Evolutionary conservation across 805 yeast species (phyloP), one percentile per base, ranked within the genome.

Genomic region (Metschnikowia picachoensis): DNA sequence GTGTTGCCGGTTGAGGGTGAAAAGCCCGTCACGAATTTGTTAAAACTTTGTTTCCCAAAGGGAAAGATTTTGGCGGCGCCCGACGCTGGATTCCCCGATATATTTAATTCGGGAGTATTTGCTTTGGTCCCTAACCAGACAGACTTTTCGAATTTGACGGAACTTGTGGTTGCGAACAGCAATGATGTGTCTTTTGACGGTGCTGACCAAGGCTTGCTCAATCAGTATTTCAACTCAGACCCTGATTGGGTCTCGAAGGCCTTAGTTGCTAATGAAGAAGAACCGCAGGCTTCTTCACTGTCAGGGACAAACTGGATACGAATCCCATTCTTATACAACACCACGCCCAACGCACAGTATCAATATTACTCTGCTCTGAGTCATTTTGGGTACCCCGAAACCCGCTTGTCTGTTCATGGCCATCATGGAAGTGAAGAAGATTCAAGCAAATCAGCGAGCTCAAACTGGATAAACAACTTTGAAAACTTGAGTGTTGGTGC

Each of bases 141-240:
- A 11, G 59, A 55, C 48, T 50, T 48, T 39, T 25, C 12, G 11
- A 46, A 43, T 33, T 70, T 89, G 39, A 55, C 55, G 35, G 48
- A 48, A 4, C 53, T 68, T 37, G 62, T 60, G 11, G 49, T 57
- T 2, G 44, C 53, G 9, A 37, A 46, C 14, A 36, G 52, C 30
- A 50, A 28, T 3, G 54, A 57, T 30, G 54, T 62, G 2, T 64
- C 74, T 3, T 87, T 88, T 56, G 97, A 90, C 65, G 96, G 96
- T 35, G 92, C 95, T 2, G 97, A 90, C 65, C 97, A 90, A 64
- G 97, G 97, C 11, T 71, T 90, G 32, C 70, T 90, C 51, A 90
- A 90, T 64, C 87, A 86, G 59, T 84, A 77, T 58, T 88, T 87
- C 61, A 75, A 72, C 47, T 37, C 60, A 9, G 58, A 64, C 37